Evolutionary conservation across 2,329 filamentous ascomycete genomes (phyloP).

Genomic region (Dryadomyces quercus-mongolicae): DNA sequence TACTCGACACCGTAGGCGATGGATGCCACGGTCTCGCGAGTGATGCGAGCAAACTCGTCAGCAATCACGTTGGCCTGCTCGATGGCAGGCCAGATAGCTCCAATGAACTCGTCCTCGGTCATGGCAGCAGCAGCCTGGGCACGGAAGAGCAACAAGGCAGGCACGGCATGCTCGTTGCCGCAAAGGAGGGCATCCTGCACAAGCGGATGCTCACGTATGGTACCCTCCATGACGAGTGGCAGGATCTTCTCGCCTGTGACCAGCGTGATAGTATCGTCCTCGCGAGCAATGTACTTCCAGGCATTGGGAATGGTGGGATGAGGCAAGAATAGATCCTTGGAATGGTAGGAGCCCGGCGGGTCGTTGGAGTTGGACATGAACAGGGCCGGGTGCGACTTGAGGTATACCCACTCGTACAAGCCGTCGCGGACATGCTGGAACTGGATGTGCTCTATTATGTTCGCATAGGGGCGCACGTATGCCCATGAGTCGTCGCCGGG

Average conservation of each 20-base stretch:
- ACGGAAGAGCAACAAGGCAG: slow-evolving; percentile 21
- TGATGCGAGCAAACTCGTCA: slow-evolving; percentile 30
- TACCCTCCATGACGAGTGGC: slow-evolving; percentile 22
- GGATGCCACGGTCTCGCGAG: slow-evolving; percentile 25
- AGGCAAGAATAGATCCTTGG: slow-evolving; percentile 22
- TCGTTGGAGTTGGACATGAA: slow-evolving; percentile 22
- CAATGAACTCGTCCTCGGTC: slow-evolving; percentile 21
- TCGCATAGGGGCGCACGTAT: background rate
- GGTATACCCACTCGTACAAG: slow-evolving; percentile 22
- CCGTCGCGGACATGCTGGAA: slow-evolving; percentile 24
- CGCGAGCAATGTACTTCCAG: slow-evolving; percentile 25
- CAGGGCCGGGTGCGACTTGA: slow-evolving; percentile 21
- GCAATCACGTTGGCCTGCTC: slow-evolving; percentile 25
- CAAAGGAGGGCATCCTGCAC: slow-evolving; percentile 22
- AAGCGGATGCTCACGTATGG: slow-evolving; percentile 19
- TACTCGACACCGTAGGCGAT: slow-evolving; percentile 21
- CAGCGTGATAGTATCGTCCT: slow-evolving; percentile 25
- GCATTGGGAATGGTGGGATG: slow-evolving; percentile 23
- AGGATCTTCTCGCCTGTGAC: slow-evolving; percentile 27
- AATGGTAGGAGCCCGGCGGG: slow-evolving; percentile 23
- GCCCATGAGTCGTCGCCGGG: no score
- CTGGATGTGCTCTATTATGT: slow-evolving; percentile 8
- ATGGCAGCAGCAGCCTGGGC: slow-evolving; percentile 14
- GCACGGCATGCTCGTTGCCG: slow-evolving; percentile 19
- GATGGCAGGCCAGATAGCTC: slow-evolving; percentile 24